Evolutionary conservation across 768 basidiomycete genomes (phyloP).

Genomic region (Naematelia aurantialba): DNA sequence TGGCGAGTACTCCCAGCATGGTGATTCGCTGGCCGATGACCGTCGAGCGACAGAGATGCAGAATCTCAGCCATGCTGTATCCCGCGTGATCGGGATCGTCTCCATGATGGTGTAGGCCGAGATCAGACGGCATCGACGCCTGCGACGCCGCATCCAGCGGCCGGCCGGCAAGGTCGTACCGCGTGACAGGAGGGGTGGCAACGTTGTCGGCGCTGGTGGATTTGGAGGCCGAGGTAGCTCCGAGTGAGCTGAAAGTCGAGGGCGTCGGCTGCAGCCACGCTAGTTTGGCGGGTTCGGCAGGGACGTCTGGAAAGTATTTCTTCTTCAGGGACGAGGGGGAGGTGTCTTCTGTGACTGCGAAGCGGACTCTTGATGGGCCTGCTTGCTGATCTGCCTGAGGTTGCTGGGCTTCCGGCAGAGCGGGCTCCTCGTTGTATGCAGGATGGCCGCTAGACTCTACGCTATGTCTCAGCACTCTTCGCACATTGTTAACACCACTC

Average conservation of each 20-base stretch:
- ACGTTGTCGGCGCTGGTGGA: conserved; percentile 32
- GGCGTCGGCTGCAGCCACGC: conserved; percentile 66
- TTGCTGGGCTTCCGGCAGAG: conserved; percentile 1
- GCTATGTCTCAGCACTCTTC: background rate
- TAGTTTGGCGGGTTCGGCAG: conserved; percentile 66
- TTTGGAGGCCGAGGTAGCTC: too few relatives aligned
- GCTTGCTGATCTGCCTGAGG: too few relatives aligned
- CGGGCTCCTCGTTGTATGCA: background rate
- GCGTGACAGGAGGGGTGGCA: conserved; percentile 44
- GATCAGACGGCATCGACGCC: conserved; percentile 67
- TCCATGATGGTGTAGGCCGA: conserved; percentile 88
- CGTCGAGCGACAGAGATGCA: conserved; percentile 72
- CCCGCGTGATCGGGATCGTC: conserved; percentile 70
- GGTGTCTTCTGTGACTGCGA: background rate
- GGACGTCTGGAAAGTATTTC: conserved; percentile 73
- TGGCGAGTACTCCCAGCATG: conserved; percentile 70
- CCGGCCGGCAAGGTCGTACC: conserved; percentile 68
- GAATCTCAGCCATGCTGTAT: conserved; percentile 81
- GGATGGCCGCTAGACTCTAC: background rate
- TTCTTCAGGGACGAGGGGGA: conserved; percentile 55
- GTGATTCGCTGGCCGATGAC: conserved; percentile 76
- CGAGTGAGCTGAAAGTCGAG: too few relatives aligned
- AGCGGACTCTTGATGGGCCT: background rate
- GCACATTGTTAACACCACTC: background rate
- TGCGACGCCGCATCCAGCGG: conserved; percentile 62